Evolutionary conservation across 2,329 filamentous ascomycete genomes (phyloP), one percentile per base, ranked within the genome.

Genomic region (Colletotrichum sublineola): DNA sequence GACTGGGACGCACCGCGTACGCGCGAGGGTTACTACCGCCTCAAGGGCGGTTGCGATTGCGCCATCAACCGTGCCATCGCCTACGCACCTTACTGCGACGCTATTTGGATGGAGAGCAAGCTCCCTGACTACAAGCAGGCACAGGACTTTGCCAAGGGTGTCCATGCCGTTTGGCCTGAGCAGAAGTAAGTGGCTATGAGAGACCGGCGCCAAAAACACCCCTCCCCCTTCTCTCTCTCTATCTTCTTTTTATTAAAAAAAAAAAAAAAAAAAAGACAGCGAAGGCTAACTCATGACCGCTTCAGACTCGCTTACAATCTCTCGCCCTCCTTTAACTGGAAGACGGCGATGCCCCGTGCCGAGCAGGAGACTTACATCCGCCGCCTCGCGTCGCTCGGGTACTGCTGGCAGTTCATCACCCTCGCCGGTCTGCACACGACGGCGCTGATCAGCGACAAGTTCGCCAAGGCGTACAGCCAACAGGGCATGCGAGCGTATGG

Each of bases 321-420:
- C 75, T 98, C 95, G 0, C 96, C 96, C 40, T 97, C 95, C 4
- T 99, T 99, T 92, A 99, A 99, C 90, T 99, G 96, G 96, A 98
- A 98, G 88, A 89, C 95, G 71, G 96, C 96, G 78, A 98, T 98
- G 95, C 89, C 94, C 56, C 91, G 93, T 76, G 88, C 89, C 65
- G 96, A 98, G 82, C 96, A 99, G 85, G 94, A 97, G 86, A 99
- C 96, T 29, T 99, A 98, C 86, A 99, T 99, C 86, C 87, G 91
- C 75, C 94, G 96, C 53, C 93, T 99, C 52, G 95, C 92, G 73
- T 80, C 86, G 74, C 90, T 99, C 61, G 96, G 96, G 75, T 99
- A 99, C 90, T 97, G 94, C 90, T 99, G 96, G 96, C 96, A 99
- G 84, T 99, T 99, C 88, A 99, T 99, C 87, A 99, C 96, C n/a